Base-by-base conservation (phyloP, 164 flowering plant species). In the Stephania yunnanensis region DNA sequence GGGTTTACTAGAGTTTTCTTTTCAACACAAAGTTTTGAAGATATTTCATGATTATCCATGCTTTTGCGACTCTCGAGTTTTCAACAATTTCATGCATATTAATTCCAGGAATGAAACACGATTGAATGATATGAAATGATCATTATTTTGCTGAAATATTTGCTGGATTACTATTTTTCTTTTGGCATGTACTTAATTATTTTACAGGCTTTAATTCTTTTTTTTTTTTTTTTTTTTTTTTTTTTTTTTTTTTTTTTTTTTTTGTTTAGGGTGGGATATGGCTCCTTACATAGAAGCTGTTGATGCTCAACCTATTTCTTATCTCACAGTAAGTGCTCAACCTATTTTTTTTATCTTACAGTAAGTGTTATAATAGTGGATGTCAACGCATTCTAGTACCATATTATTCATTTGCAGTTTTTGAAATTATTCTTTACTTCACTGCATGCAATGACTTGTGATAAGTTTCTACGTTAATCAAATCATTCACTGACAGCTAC, bases 231-330 rank as follows among this genome's bases (percentile, higher is more conserved):
- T 36, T 36, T 0, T 36, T 36, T 36, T 2, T 36, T 15, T 75
- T 46, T 68, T 10, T 52, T n/a, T 79, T 87, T 36, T 36, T 36
- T 0, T 36, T 36, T 36, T 2, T 36, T 15, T 75, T 36, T 68
- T 10, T 64, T n/a, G 78, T 87, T 76, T 90, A 94, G 97, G 84
- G 80, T 93, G 95, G 97, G 89, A 95, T 19, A 92, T 95, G 95
- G 97, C 98, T 30, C 99, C 99, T 68, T 95, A 85, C 74, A 91
- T 95, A 46, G 98, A 95, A 83, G 97, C 97, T 71, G 82, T 95
- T 83, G 93, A 92, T 85, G 88, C 90, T 71, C 97, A 93, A 80
- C 77, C 75, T 52, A 83, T 87, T 10, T 83, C 91, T 0, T 80
- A 63, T 71, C 91, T 87, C 76, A 87, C 79, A 71, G 97, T 94